Conservation (phyloP, 202 grass and related monocot genomes). For the Carex sylvatica region DNA sequence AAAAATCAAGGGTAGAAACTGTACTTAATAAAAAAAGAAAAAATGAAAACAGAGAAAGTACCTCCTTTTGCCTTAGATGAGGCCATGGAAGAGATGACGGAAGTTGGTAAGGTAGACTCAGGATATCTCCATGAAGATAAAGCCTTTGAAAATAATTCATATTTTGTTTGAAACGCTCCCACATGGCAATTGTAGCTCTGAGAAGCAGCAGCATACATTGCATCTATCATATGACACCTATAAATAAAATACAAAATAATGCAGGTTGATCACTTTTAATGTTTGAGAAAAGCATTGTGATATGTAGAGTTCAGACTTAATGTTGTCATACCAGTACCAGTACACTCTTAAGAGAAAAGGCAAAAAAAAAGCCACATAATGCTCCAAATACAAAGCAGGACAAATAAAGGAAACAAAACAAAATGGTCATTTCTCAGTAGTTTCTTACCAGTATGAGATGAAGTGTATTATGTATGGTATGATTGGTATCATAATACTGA, state of each 20-base stretch:
- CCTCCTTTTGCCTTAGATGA: conserved; percentile 67
- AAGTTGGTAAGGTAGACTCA: conserved; percentile 55
- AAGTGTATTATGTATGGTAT: conserved; percentile 10
- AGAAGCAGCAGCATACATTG: conserved; percentile 33
- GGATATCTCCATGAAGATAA: conserved; percentile 90
- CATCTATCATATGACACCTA: conserved; percentile 77
- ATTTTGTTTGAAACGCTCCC: conserved; percentile 29
- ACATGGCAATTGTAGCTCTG: conserved; percentile 30
- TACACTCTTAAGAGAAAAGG: background rate
- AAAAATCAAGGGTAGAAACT: background rate
- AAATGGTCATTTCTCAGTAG: background rate
- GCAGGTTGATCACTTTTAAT: background rate
- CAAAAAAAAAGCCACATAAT: background rate
- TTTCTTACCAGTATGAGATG: background rate
- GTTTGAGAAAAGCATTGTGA: background rate
- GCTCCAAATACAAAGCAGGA: background rate
- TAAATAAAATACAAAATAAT: conserved; percentile 20
- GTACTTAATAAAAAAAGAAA: background rate
- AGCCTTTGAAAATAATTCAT: conserved; percentile 57
- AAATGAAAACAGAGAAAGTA: conserved; percentile 28
- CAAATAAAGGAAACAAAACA: background rate
- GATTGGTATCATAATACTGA: conserved; percentile 6
- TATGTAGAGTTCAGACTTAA: background rate
- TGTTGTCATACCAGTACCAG: background rate
- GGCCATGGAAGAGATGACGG: conserved; percentile 58